Evolutionary conservation across 2,329 filamentous ascomycete species (phyloP), one percentile per base, ranked within the genome.

Genomic region (Dactylellina sp.): DNA sequence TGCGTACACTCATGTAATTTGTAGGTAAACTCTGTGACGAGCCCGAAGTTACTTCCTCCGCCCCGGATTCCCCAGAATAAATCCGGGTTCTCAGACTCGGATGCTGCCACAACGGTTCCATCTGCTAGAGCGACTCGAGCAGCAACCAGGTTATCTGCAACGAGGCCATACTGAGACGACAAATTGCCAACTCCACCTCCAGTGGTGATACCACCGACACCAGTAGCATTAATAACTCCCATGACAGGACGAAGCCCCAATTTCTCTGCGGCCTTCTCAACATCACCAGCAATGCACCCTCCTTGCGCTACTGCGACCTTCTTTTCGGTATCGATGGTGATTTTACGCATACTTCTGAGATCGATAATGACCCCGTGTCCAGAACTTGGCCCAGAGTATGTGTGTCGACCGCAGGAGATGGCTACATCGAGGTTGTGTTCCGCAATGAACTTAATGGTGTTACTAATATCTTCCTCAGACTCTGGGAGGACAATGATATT

Each of bases 31-130:
- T 82, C 82, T 0, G 84, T 86, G 14, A 87, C 84, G 60, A 88
- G 83, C 42, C 86, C 86, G 68, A 88, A 87, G 79, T 87, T 88
- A 70, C 87, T 84, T 0, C 86, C 86, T 1, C 86, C 86, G 2
- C 86, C 86, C 53, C 82, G 81, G 76, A 88, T 81, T 0, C 81
- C 86, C 86, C 86, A 88, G 78, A 82, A 88, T 7, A 88, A 81
- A 37, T 88, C 85, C 0, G 83, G 82, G 6, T 80, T 79, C 40
- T 80, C 78, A 79, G 0, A 80, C 83, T 5, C 79, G 70, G 50
- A 82, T 56, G 7, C 78, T 81, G 12, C 86, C 85, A 71, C 86
- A 85, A 77, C 86, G 84, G 3, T 86, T 82, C 80, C 82, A 82
- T 32, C 63, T 2, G 71, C 71, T 12, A 75, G n/a, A 22, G 64